phyloP scores from a whole-genome alignment of 345 rosid genomes.

The Garcia nutans region DNA sequence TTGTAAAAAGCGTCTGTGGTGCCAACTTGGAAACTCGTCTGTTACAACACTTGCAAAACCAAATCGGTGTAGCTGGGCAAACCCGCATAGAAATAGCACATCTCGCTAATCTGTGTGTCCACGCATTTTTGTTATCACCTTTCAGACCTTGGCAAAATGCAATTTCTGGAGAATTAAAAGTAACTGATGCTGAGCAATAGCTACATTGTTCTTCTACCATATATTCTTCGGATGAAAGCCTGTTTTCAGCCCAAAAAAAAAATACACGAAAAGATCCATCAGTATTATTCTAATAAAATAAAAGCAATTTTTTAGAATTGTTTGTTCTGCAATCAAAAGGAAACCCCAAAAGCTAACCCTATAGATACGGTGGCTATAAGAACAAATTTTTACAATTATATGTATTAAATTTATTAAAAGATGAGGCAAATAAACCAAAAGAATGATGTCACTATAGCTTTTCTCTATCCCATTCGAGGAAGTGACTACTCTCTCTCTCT shows the following conservation, averaged over 20 bases:
- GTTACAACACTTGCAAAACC: constrained; percentile 89
- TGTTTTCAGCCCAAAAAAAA: constrained; percentile 21
- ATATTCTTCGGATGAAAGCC: constrained; percentile 25
- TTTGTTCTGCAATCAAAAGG: no score
- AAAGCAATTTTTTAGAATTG: no score
- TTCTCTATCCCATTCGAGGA: not conserved
- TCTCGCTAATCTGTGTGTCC: constrained; percentile 62
- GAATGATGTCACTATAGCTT: not conserved
- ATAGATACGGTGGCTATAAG: not conserved
- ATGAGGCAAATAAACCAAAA: not conserved
- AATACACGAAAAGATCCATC: not conserved
- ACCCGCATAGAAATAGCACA: constrained; percentile 79
- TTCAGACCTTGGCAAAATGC: constrained; percentile 51
- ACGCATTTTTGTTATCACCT: constrained; percentile 15
- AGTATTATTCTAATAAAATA: not conserved
- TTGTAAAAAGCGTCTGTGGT: constrained; percentile 48
- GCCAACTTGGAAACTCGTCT: constrained; percentile 52
- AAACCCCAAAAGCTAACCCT: not conserved
- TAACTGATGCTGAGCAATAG: constrained; percentile 57
- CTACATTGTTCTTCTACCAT: constrained; percentile 64
- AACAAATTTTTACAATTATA: not conserved
- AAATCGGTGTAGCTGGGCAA: constrained; percentile 62
- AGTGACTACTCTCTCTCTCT: not conserved
- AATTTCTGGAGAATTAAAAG: constrained; percentile 64
- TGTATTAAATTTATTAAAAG: no score